Percentiles rank a stretch among this genome's conserved stretches.
These are phyloP conservation scores for Ophiosphaerella herpotricha DNA, from an alignment of 2,329 filamentous ascomycete genomes.

Conservation along the genomic window DNA sequence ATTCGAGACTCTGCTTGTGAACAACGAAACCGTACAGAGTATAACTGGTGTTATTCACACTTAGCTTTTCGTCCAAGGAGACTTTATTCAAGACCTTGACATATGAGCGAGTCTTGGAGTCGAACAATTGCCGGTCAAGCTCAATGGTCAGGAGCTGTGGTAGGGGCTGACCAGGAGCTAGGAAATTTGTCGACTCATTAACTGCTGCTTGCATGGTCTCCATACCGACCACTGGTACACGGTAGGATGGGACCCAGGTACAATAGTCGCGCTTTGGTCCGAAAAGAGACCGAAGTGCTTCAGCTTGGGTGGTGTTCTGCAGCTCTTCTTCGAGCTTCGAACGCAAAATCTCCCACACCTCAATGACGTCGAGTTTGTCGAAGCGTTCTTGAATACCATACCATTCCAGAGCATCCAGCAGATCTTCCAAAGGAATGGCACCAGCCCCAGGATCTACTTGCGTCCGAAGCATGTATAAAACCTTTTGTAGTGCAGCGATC, in stretches of 20 bases:
- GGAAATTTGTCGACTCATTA: slow-evolving; percentile 35
- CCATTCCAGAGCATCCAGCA: slow-evolving; percentile 47
- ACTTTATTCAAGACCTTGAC: slow-evolving; percentile 62
- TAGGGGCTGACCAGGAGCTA: slow-evolving; percentile 32
- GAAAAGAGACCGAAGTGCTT: slow-evolving; percentile 53
- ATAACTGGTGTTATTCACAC: slow-evolving; percentile 55
- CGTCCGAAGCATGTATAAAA: slow-evolving; percentile 56
- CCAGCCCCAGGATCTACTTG: slow-evolving; percentile 45
- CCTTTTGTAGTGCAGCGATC: slow-evolving; percentile 56
- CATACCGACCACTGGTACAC: slow-evolving; percentile 41
- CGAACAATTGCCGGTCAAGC: slow-evolving; percentile 61
- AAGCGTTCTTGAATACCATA: slow-evolving; percentile 46
- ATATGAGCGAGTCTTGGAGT: slow-evolving; percentile 60
- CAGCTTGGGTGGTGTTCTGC: slow-evolving; percentile 48
- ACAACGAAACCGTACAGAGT: slow-evolving; percentile 65
- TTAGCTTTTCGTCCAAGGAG: slow-evolving; percentile 59
- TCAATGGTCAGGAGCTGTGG: slow-evolving; percentile 61
- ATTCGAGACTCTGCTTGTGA: slow-evolving; percentile 63
- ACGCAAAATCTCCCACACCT: slow-evolving; percentile 61
- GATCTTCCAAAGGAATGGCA: slow-evolving; percentile 39
- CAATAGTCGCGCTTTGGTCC: slow-evolving; percentile 46
- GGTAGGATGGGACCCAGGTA: slow-evolving; percentile 42
- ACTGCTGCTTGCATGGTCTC: slow-evolving; percentile 50
- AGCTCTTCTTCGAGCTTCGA: slow-evolving; percentile 59
- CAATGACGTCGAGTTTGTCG: slow-evolving; percentile 56